Evolutionary conservation across 495 filamentous ascomycete species (phyloP).

Genomic region (Penicillium egyptiacum): DNA sequence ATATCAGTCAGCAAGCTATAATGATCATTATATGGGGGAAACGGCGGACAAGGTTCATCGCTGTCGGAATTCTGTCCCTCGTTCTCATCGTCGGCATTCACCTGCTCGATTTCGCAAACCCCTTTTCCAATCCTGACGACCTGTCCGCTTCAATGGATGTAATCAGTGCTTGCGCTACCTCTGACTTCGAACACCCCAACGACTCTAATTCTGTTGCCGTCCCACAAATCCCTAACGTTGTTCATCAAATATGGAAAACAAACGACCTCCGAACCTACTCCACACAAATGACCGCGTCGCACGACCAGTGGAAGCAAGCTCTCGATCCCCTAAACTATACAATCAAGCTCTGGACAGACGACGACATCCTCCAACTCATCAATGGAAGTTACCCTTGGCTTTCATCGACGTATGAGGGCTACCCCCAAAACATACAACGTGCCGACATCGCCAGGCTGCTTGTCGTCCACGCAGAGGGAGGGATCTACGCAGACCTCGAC

Average conservation of each 20-base stretch:
- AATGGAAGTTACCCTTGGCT: slow-evolving; percentile 10
- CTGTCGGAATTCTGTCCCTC: not conserved
- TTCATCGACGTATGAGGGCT: slow-evolving; percentile 9
- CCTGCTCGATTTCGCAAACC: not conserved
- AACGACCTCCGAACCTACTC: not conserved
- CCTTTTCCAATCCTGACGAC: not conserved
- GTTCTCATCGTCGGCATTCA: not conserved
- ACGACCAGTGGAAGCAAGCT: not conserved
- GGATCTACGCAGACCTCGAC: slow-evolving; percentile 12
- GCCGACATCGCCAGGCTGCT: not conserved
- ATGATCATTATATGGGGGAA: not conserved
- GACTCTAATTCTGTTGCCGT: not conserved
- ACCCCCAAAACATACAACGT: slow-evolving; percentile 2
- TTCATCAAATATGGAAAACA: slow-evolving; percentile 3
- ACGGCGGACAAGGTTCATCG: not conserved
- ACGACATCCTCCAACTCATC: slow-evolving; percentile 1
- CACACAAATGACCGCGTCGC: not conserved
- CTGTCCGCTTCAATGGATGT: not conserved
- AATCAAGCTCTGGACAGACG: not conserved
- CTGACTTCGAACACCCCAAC: not conserved
- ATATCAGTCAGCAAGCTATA: not conserved
- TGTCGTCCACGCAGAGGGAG: slow-evolving; percentile 9
- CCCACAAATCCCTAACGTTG: not conserved
- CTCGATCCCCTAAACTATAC: not conserved
- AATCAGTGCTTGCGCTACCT: not conserved